A percentile compares a stretch with the other conserved stretches of the same genome.
phyloP scores from a whole-genome alignment of 495 filamentous ascomycete species.

The Daldinia concentrica region DNA sequence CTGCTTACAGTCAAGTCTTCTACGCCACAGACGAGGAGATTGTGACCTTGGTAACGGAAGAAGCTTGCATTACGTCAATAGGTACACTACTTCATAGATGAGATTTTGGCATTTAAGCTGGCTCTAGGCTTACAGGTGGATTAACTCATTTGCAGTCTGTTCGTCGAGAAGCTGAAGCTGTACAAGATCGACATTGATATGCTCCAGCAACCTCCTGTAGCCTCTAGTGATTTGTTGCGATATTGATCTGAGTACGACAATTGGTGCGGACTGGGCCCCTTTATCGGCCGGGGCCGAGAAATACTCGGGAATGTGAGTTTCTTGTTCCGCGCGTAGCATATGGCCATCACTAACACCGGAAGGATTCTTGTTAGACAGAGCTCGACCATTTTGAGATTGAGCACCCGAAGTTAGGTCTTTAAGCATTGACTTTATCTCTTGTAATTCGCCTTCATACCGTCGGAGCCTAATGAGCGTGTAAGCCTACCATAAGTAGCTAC shows the following conservation, averaged over 20 bases:
- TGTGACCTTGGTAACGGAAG: constrained; percentile 42
- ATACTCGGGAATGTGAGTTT: constrained; percentile 31
- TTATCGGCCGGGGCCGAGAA: constrained; percentile 43
- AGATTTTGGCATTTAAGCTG: background rate
- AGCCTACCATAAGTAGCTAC: constrained; percentile 7
- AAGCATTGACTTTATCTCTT: constrained; percentile 41
- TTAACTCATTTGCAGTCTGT: constrained; percentile 41
- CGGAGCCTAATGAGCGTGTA: constrained; percentile 28
- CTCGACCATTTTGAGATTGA: constrained; percentile 1
- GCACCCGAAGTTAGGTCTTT: constrained; percentile 22
- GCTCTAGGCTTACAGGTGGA: constrained; percentile 36
- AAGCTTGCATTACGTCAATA: constrained; percentile 25
- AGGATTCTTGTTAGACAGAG: constrained; percentile 4
- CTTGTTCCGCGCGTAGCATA: constrained; percentile 16
- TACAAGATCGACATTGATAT: constrained; percentile 41
- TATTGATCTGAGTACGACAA: constrained; percentile 45
- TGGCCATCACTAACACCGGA: constrained; percentile 1
- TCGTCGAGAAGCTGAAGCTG: constrained; percentile 45
- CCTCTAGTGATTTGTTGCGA: constrained; percentile 40
- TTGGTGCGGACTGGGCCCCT: constrained; percentile 43
- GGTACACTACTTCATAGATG: background rate
- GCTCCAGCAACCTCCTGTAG: constrained; percentile 33
- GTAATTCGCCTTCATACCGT: constrained; percentile 42
- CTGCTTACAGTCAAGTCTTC: constrained; percentile 47
- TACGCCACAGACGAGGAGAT: constrained; percentile 36